phyloP scores from a whole-genome alignment of 2,329 filamentous ascomycete genomes.

The Penicillium sp. region DNA sequence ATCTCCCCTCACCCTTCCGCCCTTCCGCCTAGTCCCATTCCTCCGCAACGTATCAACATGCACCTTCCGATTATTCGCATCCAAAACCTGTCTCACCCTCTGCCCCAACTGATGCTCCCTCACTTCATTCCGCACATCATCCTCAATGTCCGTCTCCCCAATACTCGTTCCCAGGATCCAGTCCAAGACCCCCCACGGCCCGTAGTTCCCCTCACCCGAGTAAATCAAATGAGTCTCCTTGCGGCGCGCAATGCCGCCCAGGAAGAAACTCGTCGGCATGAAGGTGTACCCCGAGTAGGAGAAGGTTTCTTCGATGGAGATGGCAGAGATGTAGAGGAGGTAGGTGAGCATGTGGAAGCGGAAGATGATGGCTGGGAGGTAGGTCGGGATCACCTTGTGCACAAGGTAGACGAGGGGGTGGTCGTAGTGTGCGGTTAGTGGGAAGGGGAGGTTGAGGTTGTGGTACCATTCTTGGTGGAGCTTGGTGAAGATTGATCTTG shows the following conservation, averaged over 20 bases:
- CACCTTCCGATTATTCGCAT: conserved; percentile 33
- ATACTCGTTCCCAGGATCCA: conserved; percentile 46
- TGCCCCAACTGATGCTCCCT: conserved; percentile 38
- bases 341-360: conserved; percentile 64
- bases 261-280: conserved; percentile 59
- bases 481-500: conserved; percentile 52
- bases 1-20: not conserved
- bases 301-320: conserved; percentile 63
- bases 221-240: conserved; percentile 57
- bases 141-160: conserved; percentile 48
- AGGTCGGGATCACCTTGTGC: conserved; percentile 57
- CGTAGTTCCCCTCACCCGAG: conserved; percentile 48
- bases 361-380: conserved; percentile 57
- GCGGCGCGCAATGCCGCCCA: conserved; percentile 60
- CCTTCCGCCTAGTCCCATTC: conserved; percentile 4
- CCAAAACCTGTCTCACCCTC: conserved; percentile 33
- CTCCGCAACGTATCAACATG: conserved; percentile 22
- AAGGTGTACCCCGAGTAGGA: conserved; percentile 62
- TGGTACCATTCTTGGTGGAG: conserved; percentile 60
- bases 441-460: conserved; percentile 54
- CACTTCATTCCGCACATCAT: conserved; percentile 50
- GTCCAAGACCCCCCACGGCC: conserved; percentile 49
- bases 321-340: conserved; percentile 54
- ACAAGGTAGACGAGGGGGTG: conserved; percentile 59
- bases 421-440: conserved; percentile 61